Percentiles rank a stretch among this genome's conserved stretches.
These are phyloP conservation scores for Trichoderma harzianum DNA, from an alignment of 2,329 filamentous ascomycete genomes.

Conservation along the genomic window DNA sequence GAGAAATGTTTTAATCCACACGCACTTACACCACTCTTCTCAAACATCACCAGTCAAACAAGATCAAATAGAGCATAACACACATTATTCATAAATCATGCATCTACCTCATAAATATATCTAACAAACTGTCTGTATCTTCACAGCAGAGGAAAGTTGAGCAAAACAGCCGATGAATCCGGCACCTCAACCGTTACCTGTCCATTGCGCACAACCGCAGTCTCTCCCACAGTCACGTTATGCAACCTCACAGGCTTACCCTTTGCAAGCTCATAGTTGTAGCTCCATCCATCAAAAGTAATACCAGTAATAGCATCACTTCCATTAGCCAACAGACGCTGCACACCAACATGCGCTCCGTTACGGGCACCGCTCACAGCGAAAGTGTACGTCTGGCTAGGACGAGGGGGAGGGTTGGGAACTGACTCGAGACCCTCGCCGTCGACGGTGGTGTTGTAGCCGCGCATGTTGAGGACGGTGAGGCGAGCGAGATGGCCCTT, in stretches of 20 bases:
- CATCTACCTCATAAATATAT: not conserved
- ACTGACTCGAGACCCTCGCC: conserved; percentile 31
- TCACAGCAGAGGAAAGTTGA: conserved; percentile 28
- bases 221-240: conserved; percentile 55
- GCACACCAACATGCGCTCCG: conserved; percentile 34
- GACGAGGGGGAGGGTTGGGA: conserved; percentile 30
- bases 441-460: conserved; percentile 56
- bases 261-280: conserved; percentile 55
- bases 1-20: not conserved
- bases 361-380: conserved; percentile 37
- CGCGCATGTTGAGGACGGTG: conserved; percentile 55
- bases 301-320: conserved; percentile 61
- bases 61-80: not conserved
- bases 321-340: conserved; percentile 57
- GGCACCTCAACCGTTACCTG: conserved; percentile 36
- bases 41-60: not conserved
- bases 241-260: conserved; percentile 51
- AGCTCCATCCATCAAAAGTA: conserved; percentile 60
- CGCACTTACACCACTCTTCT: not conserved
- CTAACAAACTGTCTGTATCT: not conserved
- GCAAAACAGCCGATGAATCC: conserved; percentile 42
- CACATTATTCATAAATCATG: conserved; percentile 2
- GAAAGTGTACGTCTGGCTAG: conserved; percentile 35
- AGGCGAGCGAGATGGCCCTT: conserved; percentile 42
- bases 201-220: conserved; percentile 35